phyloP scores from a whole-genome alignment of 164 flowering plant genomes.

The Litsea cubeba region DNA sequence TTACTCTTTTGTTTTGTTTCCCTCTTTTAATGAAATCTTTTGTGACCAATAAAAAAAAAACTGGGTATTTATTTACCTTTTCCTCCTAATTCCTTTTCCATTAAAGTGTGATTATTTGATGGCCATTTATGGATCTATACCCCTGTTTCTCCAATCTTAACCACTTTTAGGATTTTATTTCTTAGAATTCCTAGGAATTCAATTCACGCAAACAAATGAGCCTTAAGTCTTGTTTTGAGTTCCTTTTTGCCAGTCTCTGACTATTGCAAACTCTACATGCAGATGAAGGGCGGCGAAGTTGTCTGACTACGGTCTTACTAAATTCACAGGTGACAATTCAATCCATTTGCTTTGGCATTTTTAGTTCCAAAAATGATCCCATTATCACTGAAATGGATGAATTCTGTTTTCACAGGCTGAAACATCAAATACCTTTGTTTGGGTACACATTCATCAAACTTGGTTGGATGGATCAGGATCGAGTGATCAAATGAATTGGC shows the following conservation, averaged over 20 bases:
- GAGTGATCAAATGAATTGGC: constrained; percentile 27
- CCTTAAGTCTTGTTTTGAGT: background rate
- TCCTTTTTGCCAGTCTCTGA: background rate
- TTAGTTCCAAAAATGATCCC: background rate
- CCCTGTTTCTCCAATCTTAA: too few species aligned
- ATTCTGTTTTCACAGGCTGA: constrained; percentile 15
- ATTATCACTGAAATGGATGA: background rate
- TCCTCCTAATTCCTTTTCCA: too few species aligned
- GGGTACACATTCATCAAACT: constrained; percentile 60
- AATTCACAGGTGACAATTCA: constrained; percentile 33
- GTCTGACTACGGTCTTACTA: constrained; percentile 36
- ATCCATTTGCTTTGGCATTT: background rate
- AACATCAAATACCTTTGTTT: constrained; percentile 24
- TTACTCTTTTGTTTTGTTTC: too few species aligned
- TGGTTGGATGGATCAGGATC: constrained; percentile 38
- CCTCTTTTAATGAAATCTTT: too few species aligned
- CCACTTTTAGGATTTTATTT: too few species aligned
- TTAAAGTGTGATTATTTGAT: too few species aligned
- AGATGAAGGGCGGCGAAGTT: constrained; percentile 45
- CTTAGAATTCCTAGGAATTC: too few species aligned
- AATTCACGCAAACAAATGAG: too few species aligned
- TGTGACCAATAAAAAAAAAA: too few species aligned
- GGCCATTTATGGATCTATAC: too few species aligned
- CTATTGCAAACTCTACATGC: constrained; percentile 6
- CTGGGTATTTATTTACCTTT: too few species aligned